Base-by-base conservation (phyloP, 2,329 filamentous ascomycete species). In the Fusarium odoratissimum region DNA sequence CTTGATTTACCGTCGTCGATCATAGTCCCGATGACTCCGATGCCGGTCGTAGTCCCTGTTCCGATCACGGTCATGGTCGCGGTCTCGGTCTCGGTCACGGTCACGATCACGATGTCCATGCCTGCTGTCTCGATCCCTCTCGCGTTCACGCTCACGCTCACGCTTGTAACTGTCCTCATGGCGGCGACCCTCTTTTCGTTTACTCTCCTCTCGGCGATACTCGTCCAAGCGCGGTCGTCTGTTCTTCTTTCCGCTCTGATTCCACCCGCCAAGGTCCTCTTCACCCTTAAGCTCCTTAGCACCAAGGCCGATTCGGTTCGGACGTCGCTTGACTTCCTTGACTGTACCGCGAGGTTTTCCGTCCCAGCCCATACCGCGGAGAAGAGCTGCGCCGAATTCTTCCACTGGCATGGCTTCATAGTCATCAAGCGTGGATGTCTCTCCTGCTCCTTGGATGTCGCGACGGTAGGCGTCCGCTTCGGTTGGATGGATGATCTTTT, bases 321-420 rank as follows among this genome's bases (percentile, higher is more conserved):
- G 92, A 55, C 95, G 89, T 57, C 91, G 88, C 78, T 92, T 91
- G 70, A 90, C 91, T 40, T 91, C 86, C 73, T 92, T 92, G 10
- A 83, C 80, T 49, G 85, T 81, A 4, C 86, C 87, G 51, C 85
- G 83, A 69, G 87, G 84, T 60, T 90, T 88, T 81, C 83, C 92
- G 85, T 98, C 95, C 95, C 95, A 98, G 13, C 96, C 96, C 93
- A 98, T 98, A 14, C 95, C 95, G 37, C 95, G 91, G 40, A 99
- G 87, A 72, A 98, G 86, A 1, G 95, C 95, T 23, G 95, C 93
- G 12, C 96, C 96, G 74, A 98, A 99, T 76, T 98, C 95, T 75
- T 98, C 95, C 21, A 98, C 94, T 0, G 96, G 95, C 69, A 97
- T 92, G 17, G 92, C 91, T 65, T 93, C 92, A 83, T 98, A 98